Conservation (phyloP, 2,329 filamentous ascomycete genomes). For the Beauveria varroae region DNA sequence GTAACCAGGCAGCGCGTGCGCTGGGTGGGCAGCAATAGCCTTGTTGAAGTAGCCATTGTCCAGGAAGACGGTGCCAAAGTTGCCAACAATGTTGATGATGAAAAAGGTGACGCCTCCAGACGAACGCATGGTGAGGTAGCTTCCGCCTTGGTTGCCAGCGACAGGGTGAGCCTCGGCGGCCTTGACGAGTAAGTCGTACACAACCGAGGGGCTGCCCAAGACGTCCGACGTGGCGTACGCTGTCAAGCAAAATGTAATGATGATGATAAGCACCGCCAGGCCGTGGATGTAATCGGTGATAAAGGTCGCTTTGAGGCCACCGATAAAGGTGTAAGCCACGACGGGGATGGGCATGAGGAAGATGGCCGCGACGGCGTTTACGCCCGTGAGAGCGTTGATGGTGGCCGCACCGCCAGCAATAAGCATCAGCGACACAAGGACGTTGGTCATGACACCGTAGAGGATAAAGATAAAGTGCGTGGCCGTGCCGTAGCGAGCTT, state of each 20-base stretch:
- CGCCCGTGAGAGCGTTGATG: constrained; percentile 35
- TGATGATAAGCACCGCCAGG: constrained; percentile 75
- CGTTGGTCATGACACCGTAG: constrained; percentile 78
- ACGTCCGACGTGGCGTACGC: constrained; percentile 67
- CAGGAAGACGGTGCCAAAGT: constrained; percentile 77
- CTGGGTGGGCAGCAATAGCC: constrained; percentile 79
- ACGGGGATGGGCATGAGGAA: constrained; percentile 68
- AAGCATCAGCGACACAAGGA: constrained; percentile 83
- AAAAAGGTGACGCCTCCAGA: constrained; percentile 78
- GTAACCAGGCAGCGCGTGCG: constrained; percentile 81
- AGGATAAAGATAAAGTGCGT: constrained; percentile 74
- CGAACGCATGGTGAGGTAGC: constrained; percentile 74
- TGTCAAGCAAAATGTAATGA: constrained; percentile 77
- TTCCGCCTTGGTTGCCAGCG: constrained; percentile 69
- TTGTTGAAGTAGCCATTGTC: constrained; percentile 93
- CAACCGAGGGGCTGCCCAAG: constrained; percentile 66
- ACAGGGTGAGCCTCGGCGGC: constrained; percentile 66
- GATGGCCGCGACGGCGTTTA: constrained; percentile 63
- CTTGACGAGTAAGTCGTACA: constrained; percentile 70
- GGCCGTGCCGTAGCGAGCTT: constrained; percentile 64
- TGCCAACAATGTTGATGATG: constrained; percentile 71
- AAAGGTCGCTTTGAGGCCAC: constrained; percentile 81
- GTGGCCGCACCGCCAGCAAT: constrained; percentile 69
- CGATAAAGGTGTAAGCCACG: constrained; percentile 68
- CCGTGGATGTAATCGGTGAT: constrained; percentile 83